Base-by-base conservation (phyloP, 2,329 filamentous ascomycete species). In the Pestalotiopsis sp. region DNA sequence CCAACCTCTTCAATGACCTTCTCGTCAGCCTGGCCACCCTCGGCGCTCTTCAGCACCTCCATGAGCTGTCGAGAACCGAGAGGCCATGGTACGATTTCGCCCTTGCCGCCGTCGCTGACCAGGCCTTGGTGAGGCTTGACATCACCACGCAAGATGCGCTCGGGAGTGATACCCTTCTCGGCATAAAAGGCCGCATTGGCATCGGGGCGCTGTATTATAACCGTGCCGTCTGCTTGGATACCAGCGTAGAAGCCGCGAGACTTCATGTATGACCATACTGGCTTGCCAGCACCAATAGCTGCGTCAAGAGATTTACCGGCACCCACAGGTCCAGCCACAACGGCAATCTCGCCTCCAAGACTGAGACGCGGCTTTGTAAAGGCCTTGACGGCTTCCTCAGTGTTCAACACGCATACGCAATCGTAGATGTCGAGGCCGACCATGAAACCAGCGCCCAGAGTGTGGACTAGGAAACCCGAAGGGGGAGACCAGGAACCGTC, bases 181-280 rank as follows among this genome's bases (percentile, higher is more conserved):
- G 92, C 91, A 78, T 97, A 97, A 76, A 97, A 97, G 5, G 88
- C 88, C 66, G 93, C 91, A 75, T 98, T 98, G 76, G 95, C 95
- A 68, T 95, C 93, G n/a, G 88, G 91, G 64, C 94, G 89, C 80
- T 97, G 93, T 31, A 95, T 92, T 63, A 97, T 86, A 12, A 97
- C 88, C 0, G 94, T 97, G 31, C 95, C 95, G 75, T 97, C 94
- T 41, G 97, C 87, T 75, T 95, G 92, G 1, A 97, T 88, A 38
- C 94, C 94, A 1, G 93, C 94, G 76, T 97, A 97, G 73, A 97
- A 90, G 4, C 95, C 95, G 66, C 94, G 89, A 62, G 92, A 95
- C 82, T 97, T 97, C 81, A 97, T 89, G 78, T 97, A 97, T 38
- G 90, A 94, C 85, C 91, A 95, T 6, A 95, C 86, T 0, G 93